Evolutionary conservation across 495 filamentous ascomycete genomes (phyloP).

Genomic region (Chaetomium cochliodes): DNA sequence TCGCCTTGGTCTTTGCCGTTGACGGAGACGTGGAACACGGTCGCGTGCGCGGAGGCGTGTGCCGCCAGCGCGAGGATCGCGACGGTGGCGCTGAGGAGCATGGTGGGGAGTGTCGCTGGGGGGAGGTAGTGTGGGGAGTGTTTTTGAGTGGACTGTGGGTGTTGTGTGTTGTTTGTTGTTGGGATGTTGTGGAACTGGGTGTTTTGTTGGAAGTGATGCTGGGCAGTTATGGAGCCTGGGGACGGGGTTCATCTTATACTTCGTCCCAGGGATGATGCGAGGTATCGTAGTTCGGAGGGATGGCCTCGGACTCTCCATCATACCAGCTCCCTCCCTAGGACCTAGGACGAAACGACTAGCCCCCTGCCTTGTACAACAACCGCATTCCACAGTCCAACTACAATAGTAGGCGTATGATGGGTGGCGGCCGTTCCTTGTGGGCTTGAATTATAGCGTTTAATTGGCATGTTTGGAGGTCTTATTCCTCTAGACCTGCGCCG

Average conservation of each 20-base stretch:
- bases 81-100: constrained; percentile 8
- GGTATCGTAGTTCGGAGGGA: background rate
- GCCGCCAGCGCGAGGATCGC: constrained; percentile 28
- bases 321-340: background rate
- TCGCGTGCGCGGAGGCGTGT: constrained; percentile 43
- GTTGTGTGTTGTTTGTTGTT: background rate
- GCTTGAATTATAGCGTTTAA: background rate
- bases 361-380: background rate
- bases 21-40: constrained; percentile 41
- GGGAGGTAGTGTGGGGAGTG: background rate
- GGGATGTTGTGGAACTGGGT: background rate
- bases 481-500: background rate
- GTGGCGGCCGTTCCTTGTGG: background rate
- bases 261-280: background rate
- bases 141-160: background rate
- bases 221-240: background rate
- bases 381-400: background rate
- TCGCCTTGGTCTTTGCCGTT: constrained; percentile 47
- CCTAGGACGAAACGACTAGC: background rate
- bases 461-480: background rate
- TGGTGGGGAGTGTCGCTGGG: background rate
- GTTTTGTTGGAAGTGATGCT: background rate
- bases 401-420: background rate
- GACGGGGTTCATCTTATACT: background rate
- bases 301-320: background rate